These are phyloP conservation scores for Trichoderma sp. DNA, from an alignment of 2,329 filamentous ascomycete species.

Conservation along the genomic window DNA sequence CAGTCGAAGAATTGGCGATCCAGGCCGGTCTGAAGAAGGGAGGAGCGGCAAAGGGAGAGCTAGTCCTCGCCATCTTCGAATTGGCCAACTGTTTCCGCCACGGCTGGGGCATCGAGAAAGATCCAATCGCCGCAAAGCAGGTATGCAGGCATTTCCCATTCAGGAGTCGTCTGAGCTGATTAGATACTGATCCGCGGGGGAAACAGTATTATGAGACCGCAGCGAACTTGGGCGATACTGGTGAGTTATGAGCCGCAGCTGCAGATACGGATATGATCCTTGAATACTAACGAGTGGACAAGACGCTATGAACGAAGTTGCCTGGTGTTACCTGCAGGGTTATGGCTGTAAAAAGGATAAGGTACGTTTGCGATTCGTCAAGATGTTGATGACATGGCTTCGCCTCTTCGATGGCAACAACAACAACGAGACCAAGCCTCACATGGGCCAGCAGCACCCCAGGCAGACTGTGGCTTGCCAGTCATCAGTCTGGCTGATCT, in stretches of 20 bases:
- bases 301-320: slow-evolving; percentile 97
- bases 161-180: slow-evolving; percentile 11
- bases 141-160: slow-evolving; percentile 47
- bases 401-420: slow-evolving; percentile 4
- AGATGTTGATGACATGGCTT: slow-evolving; percentile 10
- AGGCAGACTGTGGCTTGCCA: slow-evolving; percentile 28
- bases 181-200: slow-evolving; percentile 16
- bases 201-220: slow-evolving; percentile 93
- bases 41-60: slow-evolving; percentile 91
- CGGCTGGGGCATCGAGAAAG: slow-evolving; percentile 88
- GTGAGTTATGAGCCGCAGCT: slow-evolving; percentile 47
- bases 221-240: slow-evolving; percentile 90
- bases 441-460: slow-evolving; percentile 13
- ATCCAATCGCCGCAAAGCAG: slow-evolving; percentile 80
- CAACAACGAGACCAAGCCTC: slow-evolving; percentile 14
- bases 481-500: neutral
- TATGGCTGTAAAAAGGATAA: slow-evolving; percentile 98
- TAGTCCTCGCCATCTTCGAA: slow-evolving; percentile 96
- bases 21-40: slow-evolving; percentile 89
- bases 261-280: neutral
- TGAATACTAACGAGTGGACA: slow-evolving; percentile 19
- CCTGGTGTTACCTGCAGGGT: slow-evolving; percentile 95
- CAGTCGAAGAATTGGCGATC: slow-evolving; percentile 83
- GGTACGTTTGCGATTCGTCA: slow-evolving; percentile 61
- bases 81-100: slow-evolving; percentile 90